These are phyloP conservation scores for Epicoccum sorghinum DNA, from an alignment of 2,329 filamentous ascomycete genomes.

Conservation along the genomic window DNA sequence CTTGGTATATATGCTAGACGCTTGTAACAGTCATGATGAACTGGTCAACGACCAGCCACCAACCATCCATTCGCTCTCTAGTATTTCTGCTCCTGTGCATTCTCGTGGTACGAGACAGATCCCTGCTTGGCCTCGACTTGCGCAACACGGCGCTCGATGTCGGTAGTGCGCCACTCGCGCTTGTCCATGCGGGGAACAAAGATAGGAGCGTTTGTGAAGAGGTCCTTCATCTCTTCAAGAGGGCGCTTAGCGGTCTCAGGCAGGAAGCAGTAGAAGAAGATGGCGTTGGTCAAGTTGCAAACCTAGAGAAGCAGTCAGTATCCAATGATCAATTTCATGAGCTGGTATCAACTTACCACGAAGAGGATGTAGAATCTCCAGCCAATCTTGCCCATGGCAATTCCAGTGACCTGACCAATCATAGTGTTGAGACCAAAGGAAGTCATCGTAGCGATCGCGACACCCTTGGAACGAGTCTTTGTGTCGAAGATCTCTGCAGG, in stretches of 20 bases:
- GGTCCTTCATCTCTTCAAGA: constrained; percentile 71
- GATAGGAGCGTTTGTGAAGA: constrained; percentile 69
- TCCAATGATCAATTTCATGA: no score
- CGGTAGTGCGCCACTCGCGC: constrained; percentile 57
- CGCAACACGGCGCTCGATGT: constrained; percentile 64
- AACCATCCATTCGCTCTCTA: background rate
- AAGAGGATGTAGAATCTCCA: constrained; percentile 67
- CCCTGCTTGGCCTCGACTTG: constrained; percentile 62
- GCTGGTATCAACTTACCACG: constrained; percentile 48
- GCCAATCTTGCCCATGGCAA: constrained; percentile 61
- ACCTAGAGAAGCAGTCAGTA: constrained; percentile 45
- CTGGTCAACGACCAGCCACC: no score
- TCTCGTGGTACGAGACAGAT: constrained; percentile 27
- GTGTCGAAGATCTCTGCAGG: constrained; percentile 80
- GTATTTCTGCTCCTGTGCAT: constrained; percentile 2
- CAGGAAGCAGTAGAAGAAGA: constrained; percentile 71
- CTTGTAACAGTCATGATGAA: no score
- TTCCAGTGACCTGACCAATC: constrained; percentile 72
- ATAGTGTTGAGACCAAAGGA: constrained; percentile 79
- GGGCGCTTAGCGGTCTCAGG: constrained; percentile 70
- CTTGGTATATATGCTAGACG: no score
- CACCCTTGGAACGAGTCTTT: constrained; percentile 74
- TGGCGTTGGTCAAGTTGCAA: constrained; percentile 71
- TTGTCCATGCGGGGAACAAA: constrained; percentile 66
- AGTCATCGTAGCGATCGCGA: constrained; percentile 75